Evolutionary conservation across 495 filamentous ascomycete species (phyloP).

Genomic region (Cercophora samala): DNA sequence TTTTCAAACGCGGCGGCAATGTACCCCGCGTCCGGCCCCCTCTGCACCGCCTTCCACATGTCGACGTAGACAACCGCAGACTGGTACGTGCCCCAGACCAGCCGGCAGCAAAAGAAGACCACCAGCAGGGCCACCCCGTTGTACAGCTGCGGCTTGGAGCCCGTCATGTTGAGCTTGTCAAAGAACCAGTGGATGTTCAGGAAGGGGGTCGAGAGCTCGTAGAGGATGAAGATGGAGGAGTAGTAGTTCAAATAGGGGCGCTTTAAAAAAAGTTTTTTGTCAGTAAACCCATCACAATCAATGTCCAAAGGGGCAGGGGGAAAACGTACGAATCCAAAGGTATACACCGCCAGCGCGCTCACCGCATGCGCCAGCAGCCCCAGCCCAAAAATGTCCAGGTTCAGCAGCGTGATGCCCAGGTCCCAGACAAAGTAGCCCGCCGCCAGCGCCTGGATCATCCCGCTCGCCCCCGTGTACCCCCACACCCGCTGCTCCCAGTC

Average conservation of each 20-base stretch:
- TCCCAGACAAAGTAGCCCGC: slow-evolving; percentile 98
- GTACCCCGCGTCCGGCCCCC: slow-evolving; percentile 33
- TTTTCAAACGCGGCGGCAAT: slow-evolving; percentile 28
- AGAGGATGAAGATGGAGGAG: slow-evolving; percentile 87
- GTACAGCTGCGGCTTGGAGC: slow-evolving; percentile 72
- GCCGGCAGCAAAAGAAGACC: slow-evolving; percentile 83
- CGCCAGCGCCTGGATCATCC: slow-evolving; percentile 79
- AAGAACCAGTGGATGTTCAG: slow-evolving; percentile 99
- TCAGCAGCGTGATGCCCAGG: slow-evolving; percentile 64
- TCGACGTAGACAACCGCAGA: slow-evolving; percentile 73
- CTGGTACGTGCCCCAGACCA: slow-evolving; percentile 89
- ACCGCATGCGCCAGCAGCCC: slow-evolving; percentile 89
- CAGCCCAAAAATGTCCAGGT: slow-evolving; percentile 78
- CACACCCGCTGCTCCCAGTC: slow-evolving; percentile 73
- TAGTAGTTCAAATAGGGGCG: slow-evolving; percentile 94
- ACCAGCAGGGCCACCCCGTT: slow-evolving; percentile 73
- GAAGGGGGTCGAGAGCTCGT: slow-evolving; percentile 92
- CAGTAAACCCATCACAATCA: background rate
- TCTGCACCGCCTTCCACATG: slow-evolving; percentile 62
- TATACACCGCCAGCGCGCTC: slow-evolving; percentile 80
- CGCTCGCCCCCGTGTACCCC: slow-evolving; percentile 81
- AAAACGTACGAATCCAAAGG: slow-evolving; percentile 82
- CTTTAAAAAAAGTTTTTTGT: slow-evolving; percentile 51
- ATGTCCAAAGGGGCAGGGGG: background rate
- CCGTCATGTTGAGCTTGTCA: slow-evolving; percentile 94